These are phyloP conservation scores for Clavispora asparagi DNA, from an alignment of 805 yeast genomes.

Conservation along the genomic window DNA sequence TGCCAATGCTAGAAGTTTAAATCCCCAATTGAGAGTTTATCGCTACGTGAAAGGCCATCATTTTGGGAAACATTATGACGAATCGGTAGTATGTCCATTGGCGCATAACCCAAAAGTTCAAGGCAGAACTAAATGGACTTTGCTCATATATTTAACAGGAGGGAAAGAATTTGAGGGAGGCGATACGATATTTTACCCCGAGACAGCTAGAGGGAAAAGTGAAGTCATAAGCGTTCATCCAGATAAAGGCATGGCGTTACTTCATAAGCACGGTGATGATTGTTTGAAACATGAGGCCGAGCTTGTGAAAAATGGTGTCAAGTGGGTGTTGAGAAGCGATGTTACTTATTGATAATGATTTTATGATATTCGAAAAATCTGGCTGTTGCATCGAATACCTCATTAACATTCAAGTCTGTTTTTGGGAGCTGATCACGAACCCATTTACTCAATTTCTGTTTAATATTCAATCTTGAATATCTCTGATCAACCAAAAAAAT, in stretches of 20 bases:
- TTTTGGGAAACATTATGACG: conserved; percentile 60
- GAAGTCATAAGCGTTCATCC: conserved; percentile 40
- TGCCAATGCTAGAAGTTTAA: conserved; percentile 40
- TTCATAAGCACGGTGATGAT: conserved; percentile 65
- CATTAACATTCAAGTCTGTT: not conserved
- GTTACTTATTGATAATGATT: conserved; percentile 19
- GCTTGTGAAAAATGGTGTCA: conserved; percentile 45
- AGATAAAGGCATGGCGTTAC: conserved; percentile 48
- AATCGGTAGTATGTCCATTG: conserved; percentile 36
- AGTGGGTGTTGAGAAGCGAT: conserved; percentile 62
- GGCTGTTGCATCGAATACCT: not conserved
- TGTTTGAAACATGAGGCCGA: conserved; percentile 58
- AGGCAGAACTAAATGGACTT: conserved; percentile 54
- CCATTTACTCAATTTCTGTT: conserved; percentile 69
- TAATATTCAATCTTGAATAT: conserved; percentile 43
- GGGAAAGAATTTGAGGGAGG: conserved; percentile 55
- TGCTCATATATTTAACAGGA: conserved; percentile 53
- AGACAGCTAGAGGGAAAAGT: conserved; percentile 9
- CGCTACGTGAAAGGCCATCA: conserved; percentile 53
- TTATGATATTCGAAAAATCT: not conserved
- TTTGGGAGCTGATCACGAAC: conserved; percentile 33
- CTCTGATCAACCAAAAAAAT: conserved; percentile 69
- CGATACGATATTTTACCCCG: conserved; percentile 49
- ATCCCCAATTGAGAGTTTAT: conserved; percentile 53
- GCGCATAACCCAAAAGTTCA: conserved; percentile 17